Percentiles rank a stretch among this genome's conserved stretches.
These are phyloP conservation scores for Craspedostauros australis DNA, from an alignment of 108 stramenopile genomes.

Conservation along the genomic window DNA sequence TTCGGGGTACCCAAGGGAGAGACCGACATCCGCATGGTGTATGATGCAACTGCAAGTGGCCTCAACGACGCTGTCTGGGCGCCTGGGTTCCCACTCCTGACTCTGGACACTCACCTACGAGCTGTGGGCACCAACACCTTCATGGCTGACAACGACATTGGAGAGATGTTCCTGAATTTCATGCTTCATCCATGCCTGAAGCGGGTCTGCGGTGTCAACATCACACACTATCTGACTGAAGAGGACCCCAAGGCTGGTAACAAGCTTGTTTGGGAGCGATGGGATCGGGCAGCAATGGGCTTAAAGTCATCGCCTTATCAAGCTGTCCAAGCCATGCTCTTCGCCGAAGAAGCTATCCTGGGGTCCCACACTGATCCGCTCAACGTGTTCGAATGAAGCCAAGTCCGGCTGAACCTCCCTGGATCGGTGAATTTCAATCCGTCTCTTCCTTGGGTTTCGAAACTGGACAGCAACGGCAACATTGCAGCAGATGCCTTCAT, in stretches of 20 bases:
- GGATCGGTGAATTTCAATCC: slow-evolving; percentile 23
- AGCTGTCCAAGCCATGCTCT: slow-evolving; percentile 2
- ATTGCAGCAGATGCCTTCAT: slow-evolving; percentile 28
- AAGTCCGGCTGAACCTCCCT: slow-evolving; percentile 29
- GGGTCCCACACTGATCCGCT: slow-evolving; percentile 6
- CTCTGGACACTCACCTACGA: slow-evolving; percentile 14
- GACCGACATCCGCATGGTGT: slow-evolving; percentile 37
- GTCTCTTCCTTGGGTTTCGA: slow-evolving; percentile 24
- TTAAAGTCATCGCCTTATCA: slow-evolving; percentile 30
- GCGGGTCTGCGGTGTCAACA: slow-evolving; percentile 4
- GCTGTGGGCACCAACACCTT: slow-evolving; percentile 4
- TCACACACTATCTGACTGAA: slow-evolving; percentile 1
- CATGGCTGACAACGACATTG: slow-evolving; percentile 26
- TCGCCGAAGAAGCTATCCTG: slow-evolving; percentile 8
- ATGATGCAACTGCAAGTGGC: slow-evolving; percentile 30
- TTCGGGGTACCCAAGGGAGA: slow-evolving; percentile 30
- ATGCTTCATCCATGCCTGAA: slow-evolving; percentile 1
- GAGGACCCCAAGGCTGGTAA: too few relatives aligned
- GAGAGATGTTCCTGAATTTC: slow-evolving; percentile 45
- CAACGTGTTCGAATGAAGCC: slow-evolving; percentile 31
- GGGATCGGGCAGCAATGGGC: slow-evolving; percentile 35
- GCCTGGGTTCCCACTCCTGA: slow-evolving; percentile 30
- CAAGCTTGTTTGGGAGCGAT: slow-evolving; percentile 10
- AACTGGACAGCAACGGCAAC: slow-evolving; percentile 24
- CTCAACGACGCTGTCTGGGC: slow-evolving; percentile 25